These are phyloP conservation scores for Nothomitra cinnamomea DNA, from an alignment of 2,329 filamentous ascomycete genomes.

Conservation along the genomic window DNA sequence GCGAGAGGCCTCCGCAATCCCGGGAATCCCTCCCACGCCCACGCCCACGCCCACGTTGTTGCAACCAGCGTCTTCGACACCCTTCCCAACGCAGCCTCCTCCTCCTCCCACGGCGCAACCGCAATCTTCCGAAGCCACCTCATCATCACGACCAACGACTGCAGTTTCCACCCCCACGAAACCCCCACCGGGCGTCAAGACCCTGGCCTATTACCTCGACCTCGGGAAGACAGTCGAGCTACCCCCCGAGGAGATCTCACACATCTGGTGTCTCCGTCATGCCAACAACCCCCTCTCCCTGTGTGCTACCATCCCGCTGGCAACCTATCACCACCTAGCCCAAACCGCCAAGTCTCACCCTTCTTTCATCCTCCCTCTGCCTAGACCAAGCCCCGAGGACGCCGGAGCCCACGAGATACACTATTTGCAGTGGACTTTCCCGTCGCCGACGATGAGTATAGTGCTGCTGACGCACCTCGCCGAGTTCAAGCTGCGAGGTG, in stretches of 20 bases:
- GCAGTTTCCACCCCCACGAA: too few relatives aligned
- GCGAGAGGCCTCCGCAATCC: conserved; percentile 38
- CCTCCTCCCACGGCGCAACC: conserved; percentile 17
- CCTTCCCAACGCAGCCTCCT: too few relatives aligned
- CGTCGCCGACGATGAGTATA: conserved; percentile 38
- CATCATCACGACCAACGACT: conserved; percentile 9
- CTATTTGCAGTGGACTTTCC: conserved; percentile 92
- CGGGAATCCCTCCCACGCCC: conserved; percentile 23
- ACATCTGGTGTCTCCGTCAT: conserved; percentile 81
- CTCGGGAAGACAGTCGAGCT: conserved; percentile 58
- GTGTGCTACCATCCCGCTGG: conserved; percentile 63
- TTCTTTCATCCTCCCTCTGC: conserved; percentile 80
- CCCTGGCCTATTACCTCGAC: conserved; percentile 55
- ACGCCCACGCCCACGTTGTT: conserved; percentile 20
- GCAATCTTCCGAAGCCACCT: conserved; percentile 31
- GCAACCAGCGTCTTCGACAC: conserved; percentile 19
- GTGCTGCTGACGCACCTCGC: conserved; percentile 87
- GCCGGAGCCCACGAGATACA: conserved; percentile 69
- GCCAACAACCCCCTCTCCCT: conserved; percentile 54
- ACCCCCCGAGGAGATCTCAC: conserved; percentile 65
- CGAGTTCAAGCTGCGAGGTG: conserved; percentile 79
- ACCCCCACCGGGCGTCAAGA: conserved; percentile 34
- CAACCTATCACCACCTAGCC: conserved; percentile 51
- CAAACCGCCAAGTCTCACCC: conserved; percentile 62
- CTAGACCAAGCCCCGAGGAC: conserved; percentile 27